Evolutionary conservation across 108 stramenopile species (phyloP).

Genomic region (Hondaea fermentalgiana): DNA sequence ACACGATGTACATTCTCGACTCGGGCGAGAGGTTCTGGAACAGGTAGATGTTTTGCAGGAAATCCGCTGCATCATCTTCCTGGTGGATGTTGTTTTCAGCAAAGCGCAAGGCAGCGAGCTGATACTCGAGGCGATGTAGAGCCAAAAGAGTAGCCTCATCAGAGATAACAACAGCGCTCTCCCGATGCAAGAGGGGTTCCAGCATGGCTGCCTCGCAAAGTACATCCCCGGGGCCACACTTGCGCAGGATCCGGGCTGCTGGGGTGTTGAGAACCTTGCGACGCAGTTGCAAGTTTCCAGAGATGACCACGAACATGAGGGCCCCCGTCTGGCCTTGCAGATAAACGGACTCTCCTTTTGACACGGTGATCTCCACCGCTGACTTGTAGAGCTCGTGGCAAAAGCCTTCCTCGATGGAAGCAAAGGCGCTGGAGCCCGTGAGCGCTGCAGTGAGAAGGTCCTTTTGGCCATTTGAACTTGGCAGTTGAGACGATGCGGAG

Average conservation of each 20-base stretch:
- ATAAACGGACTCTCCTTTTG: not conserved
- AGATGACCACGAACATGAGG: not conserved
- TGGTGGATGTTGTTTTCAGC: not conserved
- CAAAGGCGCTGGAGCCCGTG: not conserved
- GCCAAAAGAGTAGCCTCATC: not conserved
- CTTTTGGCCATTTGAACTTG: too few relatives aligned
- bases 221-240: not conserved
- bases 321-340: not conserved
- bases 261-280: not conserved
- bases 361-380: not conserved
- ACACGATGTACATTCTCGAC: not conserved
- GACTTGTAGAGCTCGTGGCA: not conserved
- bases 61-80: not conserved
- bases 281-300: not conserved
- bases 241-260: not conserved
- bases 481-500: too few relatives aligned
- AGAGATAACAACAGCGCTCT: not conserved
- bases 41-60: not conserved
- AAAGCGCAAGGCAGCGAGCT: not conserved
- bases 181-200: not conserved
- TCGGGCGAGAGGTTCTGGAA: not conserved
- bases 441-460: not conserved
- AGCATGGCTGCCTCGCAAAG: not conserved
- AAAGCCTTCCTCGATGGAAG: not conserved
- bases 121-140: not conserved